Evolutionary conservation across 148 eudicot species (phyloP).

Genomic region (Mesembryanthemum crystallinum): DNA sequence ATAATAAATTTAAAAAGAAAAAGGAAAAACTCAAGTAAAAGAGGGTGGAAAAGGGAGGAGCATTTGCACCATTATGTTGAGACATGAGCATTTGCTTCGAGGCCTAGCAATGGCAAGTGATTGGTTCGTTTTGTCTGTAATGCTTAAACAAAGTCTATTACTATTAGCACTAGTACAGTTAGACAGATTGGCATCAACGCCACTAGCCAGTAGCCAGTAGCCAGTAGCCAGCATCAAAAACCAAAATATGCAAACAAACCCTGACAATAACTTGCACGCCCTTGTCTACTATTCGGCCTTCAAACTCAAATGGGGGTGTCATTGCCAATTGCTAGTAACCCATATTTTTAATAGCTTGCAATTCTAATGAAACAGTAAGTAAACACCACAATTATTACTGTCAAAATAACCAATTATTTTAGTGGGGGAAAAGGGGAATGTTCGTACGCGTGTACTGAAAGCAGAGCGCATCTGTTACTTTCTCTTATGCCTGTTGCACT

Average conservation of each 20-base stretch:
- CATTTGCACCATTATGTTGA: background rate
- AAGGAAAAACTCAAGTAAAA: too few species aligned
- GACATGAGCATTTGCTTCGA: background rate
- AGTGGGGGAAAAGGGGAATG: too few species aligned
- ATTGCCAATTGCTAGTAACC: background rate
- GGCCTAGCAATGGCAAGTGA: background rate
- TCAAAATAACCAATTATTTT: background rate
- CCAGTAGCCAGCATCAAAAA: background rate
- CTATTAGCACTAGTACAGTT: background rate
- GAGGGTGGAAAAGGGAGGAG: too few species aligned
- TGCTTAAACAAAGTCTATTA: background rate
- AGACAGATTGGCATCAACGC: constrained; percentile 9
- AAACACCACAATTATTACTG: background rate
- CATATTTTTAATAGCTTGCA: too few species aligned
- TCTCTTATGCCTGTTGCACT: constrained; percentile 10
- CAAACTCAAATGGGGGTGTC: constrained; percentile 8
- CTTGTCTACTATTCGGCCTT: background rate
- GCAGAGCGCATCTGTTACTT: background rate
- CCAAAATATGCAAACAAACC: constrained; percentile 9
- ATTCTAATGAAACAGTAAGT: too few species aligned
- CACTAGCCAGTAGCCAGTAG: constrained; percentile 2
- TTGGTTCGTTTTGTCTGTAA: background rate
- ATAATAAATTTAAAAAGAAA: too few species aligned
- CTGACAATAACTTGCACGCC: constrained; percentile 31
- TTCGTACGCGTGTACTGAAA: too few species aligned